phyloP scores from a whole-genome alignment of 2,329 filamentous ascomycete genomes.

The Verticillium isaacii region DNA sequence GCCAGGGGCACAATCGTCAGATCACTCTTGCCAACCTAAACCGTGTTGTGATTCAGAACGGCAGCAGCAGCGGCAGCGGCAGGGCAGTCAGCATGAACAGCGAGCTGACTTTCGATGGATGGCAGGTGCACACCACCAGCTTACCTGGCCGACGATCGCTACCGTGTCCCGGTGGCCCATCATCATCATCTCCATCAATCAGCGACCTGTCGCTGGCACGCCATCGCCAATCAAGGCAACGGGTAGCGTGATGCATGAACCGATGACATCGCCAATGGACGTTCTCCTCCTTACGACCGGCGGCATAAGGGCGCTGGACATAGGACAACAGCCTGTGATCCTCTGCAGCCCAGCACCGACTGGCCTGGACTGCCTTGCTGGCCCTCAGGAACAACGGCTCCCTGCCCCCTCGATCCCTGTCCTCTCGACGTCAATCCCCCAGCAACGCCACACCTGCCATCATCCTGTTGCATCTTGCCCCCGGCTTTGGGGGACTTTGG shows the following conservation, averaged over 20 bases:
- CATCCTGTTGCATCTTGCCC: neutral
- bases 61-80: neutral
- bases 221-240: neutral
- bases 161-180: neutral
- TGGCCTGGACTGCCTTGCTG: neutral
- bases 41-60: neutral
- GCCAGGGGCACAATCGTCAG: neutral
- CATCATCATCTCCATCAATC: neutral
- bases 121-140: neutral
- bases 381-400: neutral
- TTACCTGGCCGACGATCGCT: neutral
- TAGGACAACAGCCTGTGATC: neutral
- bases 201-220: neutral
- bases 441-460: neutral
- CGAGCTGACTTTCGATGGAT: too few relatives aligned
- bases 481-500: neutral
- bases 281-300: neutral
- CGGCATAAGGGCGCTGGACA: neutral
- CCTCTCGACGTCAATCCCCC: neutral
- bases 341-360: neutral
- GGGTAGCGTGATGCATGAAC: conserved; percentile 1
- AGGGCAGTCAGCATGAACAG: neutral
- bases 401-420: neutral
- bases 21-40: neutral
- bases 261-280: neutral